A percentile compares a stretch with the other conserved stretches of the same genome.
These are phyloP conservation scores for Thermothelomyces thermophilus DNA, from an alignment of 2,329 filamentous ascomycete species.

Conservation along the genomic window DNA sequence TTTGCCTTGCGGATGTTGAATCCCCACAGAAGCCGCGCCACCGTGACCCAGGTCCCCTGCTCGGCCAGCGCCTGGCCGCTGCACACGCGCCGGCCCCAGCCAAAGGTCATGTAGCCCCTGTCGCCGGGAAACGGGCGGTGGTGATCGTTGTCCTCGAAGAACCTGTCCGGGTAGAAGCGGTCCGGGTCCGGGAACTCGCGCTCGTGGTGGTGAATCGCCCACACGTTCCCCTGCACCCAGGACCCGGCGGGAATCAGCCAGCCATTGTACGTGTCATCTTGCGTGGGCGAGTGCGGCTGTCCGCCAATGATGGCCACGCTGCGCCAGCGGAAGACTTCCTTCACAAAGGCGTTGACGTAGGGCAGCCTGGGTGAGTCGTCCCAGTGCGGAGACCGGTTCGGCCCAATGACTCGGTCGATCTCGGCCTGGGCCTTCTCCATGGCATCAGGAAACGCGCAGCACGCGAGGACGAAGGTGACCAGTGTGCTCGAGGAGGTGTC, in stretches of 20 bases:
- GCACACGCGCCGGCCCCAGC: slow-evolving; percentile 50
- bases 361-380: slow-evolving; percentile 43
- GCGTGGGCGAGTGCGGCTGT: slow-evolving; percentile 43
- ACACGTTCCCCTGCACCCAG: slow-evolving; percentile 45
- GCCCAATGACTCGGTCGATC: slow-evolving; percentile 45
- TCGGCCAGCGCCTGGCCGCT: slow-evolving; percentile 51
- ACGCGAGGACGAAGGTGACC: slow-evolving; percentile 43
- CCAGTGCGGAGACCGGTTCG: slow-evolving; percentile 39
- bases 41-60: slow-evolving; percentile 52
- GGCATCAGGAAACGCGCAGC: slow-evolving; percentile 42
- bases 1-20: slow-evolving; percentile 42
- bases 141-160: slow-evolving; percentile 33
- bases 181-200: slow-evolving; percentile 42
- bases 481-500: slow-evolving; percentile 44
- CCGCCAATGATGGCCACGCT: slow-evolving; percentile 46
- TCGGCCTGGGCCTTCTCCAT: slow-evolving; percentile 44
- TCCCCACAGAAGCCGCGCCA: slow-evolving; percentile 51
- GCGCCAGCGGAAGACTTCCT: slow-evolving; percentile 51
- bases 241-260: slow-evolving; percentile 44
- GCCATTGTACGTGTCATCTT: slow-evolving; percentile 42
- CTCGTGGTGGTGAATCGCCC: slow-evolving; percentile 42
- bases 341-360: slow-evolving; percentile 48
- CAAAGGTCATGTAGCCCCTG: slow-evolving; percentile 49
- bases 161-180: slow-evolving; percentile 38
- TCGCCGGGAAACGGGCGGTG: slow-evolving; percentile 42